Evolutionary conservation across 352 stramenopile species (phyloP).

Genomic region (Phytophthora idaei): DNA sequence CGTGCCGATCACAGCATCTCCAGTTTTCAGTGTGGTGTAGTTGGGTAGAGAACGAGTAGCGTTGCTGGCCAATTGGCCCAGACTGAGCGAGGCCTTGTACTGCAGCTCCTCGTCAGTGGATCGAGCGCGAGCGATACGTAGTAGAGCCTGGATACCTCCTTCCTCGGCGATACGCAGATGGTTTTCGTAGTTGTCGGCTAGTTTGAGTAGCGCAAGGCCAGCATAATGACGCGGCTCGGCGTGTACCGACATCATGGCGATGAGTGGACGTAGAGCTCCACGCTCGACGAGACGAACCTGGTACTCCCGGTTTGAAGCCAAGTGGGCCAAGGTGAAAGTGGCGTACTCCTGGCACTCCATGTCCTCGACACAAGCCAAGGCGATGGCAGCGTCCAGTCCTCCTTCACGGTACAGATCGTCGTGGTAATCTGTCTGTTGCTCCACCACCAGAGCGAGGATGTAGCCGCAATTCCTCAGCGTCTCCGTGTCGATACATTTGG

Average conservation of each 20-base stretch:
- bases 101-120: conserved; percentile 94
- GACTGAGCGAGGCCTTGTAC: conserved; percentile 95
- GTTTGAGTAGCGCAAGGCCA: conserved; percentile 95
- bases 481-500: conserved; percentile 88
- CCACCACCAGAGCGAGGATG: conserved; percentile 88
- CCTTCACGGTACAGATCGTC: conserved; percentile 89
- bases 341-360: conserved; percentile 96
- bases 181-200: conserved; percentile 98
- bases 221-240: conserved; percentile 95
- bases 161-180: conserved; percentile 95
- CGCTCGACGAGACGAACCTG: conserved; percentile 92
- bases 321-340: conserved; percentile 94
- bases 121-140: conserved; percentile 90
- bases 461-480: conserved; percentile 94
- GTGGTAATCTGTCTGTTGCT: conserved; percentile 94
- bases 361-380: conserved; percentile 93
- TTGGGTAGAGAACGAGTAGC: conserved; percentile 79
- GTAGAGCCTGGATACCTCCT: conserved; percentile 94
- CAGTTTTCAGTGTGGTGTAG: conserved; percentile 51
- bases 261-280: conserved; percentile 92
- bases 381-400: conserved; percentile 89
- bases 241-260: conserved; percentile 96
- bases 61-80: conserved; percentile 93
- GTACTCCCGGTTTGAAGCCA: conserved; percentile 94
- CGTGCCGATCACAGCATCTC: conserved; percentile 62